Conservation (phyloP, 768 basidiomycete genomes). For the Pulveroboletus sp. region DNA sequence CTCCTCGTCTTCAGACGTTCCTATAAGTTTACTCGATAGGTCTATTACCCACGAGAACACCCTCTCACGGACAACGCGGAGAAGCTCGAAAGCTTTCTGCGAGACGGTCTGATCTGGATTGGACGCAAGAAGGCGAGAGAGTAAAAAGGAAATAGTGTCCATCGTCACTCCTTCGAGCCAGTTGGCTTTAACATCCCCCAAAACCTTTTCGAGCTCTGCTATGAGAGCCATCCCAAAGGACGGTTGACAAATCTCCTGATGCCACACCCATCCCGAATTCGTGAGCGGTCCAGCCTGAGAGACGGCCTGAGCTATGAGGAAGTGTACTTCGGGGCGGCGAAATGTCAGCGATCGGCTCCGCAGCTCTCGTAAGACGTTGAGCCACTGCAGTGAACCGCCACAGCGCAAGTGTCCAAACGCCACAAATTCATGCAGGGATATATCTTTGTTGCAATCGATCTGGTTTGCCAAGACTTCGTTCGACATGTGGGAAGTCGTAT, state of each 20-base stretch:
- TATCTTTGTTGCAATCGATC: constrained; percentile 34
- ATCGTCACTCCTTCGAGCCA: constrained; percentile 39
- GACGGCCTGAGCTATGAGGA: constrained; percentile 42
- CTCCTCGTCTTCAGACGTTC: constrained; percentile 7
- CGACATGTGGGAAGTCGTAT: constrained; percentile 36
- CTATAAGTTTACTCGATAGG: constrained; percentile 24
- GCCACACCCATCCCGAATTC: constrained; percentile 35
- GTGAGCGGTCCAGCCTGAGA: constrained; percentile 39
- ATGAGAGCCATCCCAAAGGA: constrained; percentile 38
- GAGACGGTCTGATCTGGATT: constrained; percentile 9
- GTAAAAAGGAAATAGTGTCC: constrained; percentile 33
- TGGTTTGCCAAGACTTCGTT: constrained; percentile 46
- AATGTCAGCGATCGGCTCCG: constrained; percentile 38
- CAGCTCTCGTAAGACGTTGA: constrained; percentile 47
- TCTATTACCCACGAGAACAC: constrained; percentile 36
- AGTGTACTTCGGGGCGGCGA: constrained; percentile 37
- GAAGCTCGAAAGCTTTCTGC: constrained; percentile 18
- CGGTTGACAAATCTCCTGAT: constrained; percentile 32
- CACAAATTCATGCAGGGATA: constrained; percentile 44
- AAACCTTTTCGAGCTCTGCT: constrained; percentile 30
- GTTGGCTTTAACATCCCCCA: constrained; percentile 36
- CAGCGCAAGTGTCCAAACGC: constrained; percentile 45
- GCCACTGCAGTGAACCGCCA: constrained; percentile 46
- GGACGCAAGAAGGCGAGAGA: constrained; percentile 37
- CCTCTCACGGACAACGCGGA: constrained; percentile 31